Conservation (phyloP, 257 asterid species). For the Solanum chilense region DNA sequence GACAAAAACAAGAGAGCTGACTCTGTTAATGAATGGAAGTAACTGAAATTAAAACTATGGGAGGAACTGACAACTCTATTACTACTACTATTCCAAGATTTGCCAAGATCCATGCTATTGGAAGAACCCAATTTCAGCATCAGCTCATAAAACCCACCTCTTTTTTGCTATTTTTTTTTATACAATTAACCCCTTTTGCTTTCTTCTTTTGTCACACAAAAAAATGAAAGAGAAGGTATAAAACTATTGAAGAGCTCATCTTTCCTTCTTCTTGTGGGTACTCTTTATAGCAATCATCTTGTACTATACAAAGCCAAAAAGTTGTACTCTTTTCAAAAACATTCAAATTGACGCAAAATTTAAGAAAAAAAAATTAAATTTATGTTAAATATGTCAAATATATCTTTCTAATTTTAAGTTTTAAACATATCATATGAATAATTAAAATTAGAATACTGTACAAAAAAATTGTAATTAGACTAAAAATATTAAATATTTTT, state of each 20-base stretch:
- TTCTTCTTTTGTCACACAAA: neutral
- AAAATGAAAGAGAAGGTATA: constrained; percentile 2
- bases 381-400: no score
- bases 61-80: constrained; percentile 32
- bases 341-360: neutral
- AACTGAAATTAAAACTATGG: constrained; percentile 13
- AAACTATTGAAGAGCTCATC: neutral
- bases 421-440: no score
- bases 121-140: constrained; percentile 15
- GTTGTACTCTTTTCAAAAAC: neutral
- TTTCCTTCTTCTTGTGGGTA: neutral
- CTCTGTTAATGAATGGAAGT: constrained; percentile 19
- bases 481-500: no score
- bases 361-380: no score
- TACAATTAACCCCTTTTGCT: neutral
- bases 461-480: no score
- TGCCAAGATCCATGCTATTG: constrained; percentile 31
- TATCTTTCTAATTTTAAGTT: no score
- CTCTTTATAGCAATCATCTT: neutral
- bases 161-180: neutral
- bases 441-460: no score
- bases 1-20: constrained; percentile 25
- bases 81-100: constrained; percentile 1
- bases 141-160: constrained; percentile 10
- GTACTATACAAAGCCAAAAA: neutral